phyloP scores from a whole-genome alignment of 2,329 filamentous ascomycete species.

The Aspergillus pseudonomiae region DNA sequence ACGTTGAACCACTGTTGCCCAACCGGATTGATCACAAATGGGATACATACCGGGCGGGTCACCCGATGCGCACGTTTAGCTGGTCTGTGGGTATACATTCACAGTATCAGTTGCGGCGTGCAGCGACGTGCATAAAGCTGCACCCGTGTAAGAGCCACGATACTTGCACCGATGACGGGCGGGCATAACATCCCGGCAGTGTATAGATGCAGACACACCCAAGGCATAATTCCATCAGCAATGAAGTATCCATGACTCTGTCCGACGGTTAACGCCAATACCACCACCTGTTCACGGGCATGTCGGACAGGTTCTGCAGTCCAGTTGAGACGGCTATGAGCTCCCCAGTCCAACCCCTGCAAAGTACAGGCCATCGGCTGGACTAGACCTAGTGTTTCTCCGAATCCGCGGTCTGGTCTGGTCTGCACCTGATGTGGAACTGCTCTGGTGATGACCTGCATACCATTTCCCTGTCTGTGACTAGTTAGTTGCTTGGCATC shows the following conservation, averaged over 20 bases:
- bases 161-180: neutral
- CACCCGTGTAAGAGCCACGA: neutral
- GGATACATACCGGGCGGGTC: constrained; percentile 1
- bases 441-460: constrained; percentile 20
- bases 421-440: neutral
- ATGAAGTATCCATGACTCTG: neutral
- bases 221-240: neutral
- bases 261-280: neutral
- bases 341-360: neutral
- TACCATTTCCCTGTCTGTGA: constrained; percentile 12
- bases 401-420: neutral
- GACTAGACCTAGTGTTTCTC: neutral
- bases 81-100: constrained; percentile 1
- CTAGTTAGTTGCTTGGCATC: constrained; percentile 6
- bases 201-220: neutral
- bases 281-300: neutral
- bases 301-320: neutral
- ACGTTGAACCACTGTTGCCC: neutral
- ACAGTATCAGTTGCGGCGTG: constrained; percentile 3
- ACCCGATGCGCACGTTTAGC: constrained; percentile 5
- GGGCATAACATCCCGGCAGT: neutral
- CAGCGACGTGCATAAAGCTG: constrained; percentile 8
- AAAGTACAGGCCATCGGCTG: neutral
- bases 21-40: constrained; percentile 3
- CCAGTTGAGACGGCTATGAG: neutral